Conservation (phyloP, 2,329 filamentous ascomycete species). For the Colletotrichum sp. region DNA sequence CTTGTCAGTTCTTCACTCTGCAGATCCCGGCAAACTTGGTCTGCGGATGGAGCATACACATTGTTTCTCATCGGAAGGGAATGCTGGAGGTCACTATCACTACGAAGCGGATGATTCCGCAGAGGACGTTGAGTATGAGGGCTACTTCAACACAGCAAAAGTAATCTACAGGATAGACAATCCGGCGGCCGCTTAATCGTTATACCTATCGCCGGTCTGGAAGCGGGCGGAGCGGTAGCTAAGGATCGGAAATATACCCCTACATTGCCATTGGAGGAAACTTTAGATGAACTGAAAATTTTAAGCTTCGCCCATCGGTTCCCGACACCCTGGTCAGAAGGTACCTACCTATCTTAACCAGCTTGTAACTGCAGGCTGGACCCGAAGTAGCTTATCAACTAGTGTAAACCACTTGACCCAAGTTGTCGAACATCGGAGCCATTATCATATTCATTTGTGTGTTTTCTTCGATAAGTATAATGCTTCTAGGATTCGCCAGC, state of each 20-base stretch:
- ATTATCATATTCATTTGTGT: background rate
- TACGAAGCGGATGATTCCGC: slow-evolving; percentile 36
- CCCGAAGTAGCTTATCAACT: background rate
- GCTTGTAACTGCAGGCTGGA: background rate
- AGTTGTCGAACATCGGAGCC: background rate
- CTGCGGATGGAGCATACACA: slow-evolving; percentile 54
- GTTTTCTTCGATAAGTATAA: background rate
- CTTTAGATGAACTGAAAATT: background rate
- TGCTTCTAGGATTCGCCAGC: background rate
- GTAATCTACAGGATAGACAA: slow-evolving; percentile 42
- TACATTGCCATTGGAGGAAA: background rate
- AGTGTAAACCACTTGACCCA: background rate
- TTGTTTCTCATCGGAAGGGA: slow-evolving; percentile 39
- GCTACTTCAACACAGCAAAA: slow-evolving; percentile 48
- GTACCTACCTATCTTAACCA: background rate
- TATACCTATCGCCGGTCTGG: background rate
- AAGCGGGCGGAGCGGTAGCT: background rate
- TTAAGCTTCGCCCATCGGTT: background rate
- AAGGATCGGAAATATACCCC: background rate
- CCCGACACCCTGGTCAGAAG: background rate
- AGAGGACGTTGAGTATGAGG: slow-evolving; percentile 48
- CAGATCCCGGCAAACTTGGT: slow-evolving; percentile 39
- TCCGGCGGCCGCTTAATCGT: background rate
- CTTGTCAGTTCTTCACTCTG: slow-evolving; percentile 45
- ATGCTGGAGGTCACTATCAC: slow-evolving; percentile 50